phyloP scores from a whole-genome alignment of 768 basidiomycete genomes.

The Favolaschia claudopus region DNA sequence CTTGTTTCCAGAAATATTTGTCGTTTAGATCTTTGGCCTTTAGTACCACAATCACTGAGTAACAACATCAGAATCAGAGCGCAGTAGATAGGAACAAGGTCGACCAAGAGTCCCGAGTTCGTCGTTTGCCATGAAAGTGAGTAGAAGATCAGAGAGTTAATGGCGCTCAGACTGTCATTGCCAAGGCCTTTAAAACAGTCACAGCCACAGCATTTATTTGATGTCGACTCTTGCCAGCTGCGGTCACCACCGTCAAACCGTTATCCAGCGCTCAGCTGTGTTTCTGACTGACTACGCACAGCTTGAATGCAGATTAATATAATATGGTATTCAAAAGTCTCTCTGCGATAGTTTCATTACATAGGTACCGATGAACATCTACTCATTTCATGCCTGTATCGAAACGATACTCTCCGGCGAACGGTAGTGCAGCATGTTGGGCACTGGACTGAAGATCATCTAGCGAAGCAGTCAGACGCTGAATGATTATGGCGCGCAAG shows the following conservation, averaged over 20 bases:
- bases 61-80: background rate
- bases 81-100: background rate
- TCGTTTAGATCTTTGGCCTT: conserved; percentile 86
- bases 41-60: conserved; percentile 82
- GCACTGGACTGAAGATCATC: conserved; percentile 61
- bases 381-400: conserved; percentile 10
- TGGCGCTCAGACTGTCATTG: too few species aligned
- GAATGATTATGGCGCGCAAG: background rate
- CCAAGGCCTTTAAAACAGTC: too few species aligned
- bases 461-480: conserved; percentile 28
- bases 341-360: too few species aligned
- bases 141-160: too few species aligned
- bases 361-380: conserved; percentile 2
- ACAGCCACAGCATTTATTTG: background rate
- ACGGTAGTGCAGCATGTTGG: conserved; percentile 61
- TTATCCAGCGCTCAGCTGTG: too few species aligned
- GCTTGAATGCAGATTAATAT: too few species aligned
- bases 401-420: conserved; percentile 25
- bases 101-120: conserved; percentile 75
- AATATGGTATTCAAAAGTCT: too few species aligned
- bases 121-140: conserved; percentile 40
- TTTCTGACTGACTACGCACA: too few species aligned
- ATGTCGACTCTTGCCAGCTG: too few species aligned
- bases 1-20: conserved; percentile 91
- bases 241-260: background rate